phyloP scores from a whole-genome alignment of 2,329 filamentous ascomycete species.

The Diaporthe batatas region DNA sequence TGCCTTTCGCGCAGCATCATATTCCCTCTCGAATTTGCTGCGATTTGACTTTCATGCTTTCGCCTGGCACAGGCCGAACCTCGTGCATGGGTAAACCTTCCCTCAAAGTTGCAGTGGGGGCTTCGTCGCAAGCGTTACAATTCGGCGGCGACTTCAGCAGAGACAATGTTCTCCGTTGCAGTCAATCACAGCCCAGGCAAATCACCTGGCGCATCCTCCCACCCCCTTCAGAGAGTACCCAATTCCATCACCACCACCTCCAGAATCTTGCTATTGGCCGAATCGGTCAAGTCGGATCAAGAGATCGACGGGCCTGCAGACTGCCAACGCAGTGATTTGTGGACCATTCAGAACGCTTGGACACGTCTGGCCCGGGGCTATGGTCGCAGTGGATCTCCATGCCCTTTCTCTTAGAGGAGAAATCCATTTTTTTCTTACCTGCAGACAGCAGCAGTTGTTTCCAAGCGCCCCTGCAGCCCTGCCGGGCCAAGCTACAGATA shows the following conservation, averaged over 20 bases:
- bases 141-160: neutral
- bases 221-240: neutral
- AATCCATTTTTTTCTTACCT: slow-evolving; percentile 32
- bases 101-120: neutral
- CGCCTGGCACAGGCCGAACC: neutral
- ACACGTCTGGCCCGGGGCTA: slow-evolving; percentile 14
- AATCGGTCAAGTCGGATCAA: neutral
- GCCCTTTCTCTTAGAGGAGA: slow-evolving; percentile 28
- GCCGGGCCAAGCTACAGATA: slow-evolving; percentile 27
- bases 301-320: slow-evolving; percentile 14
- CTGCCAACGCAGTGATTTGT: slow-evolving; percentile 36
- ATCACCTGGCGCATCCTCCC: neutral
- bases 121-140: neutral
- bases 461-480: slow-evolving; percentile 35
- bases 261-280: slow-evolving; percentile 5
- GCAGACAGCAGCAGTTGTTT: slow-evolving; percentile 4
- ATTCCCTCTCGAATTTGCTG: neutral
- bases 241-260: neutral
- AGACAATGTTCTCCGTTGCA: neutral
- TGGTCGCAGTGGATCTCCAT: slow-evolving; percentile 39
- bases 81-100: neutral
- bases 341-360: slow-evolving; percentile 28
- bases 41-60: neutral
- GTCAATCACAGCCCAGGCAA: neutral
- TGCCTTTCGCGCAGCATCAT: neutral